Evolutionary conservation across 2,329 filamentous ascomycete genomes (phyloP), one percentile per base, ranked within the genome.

Genomic region (Sarocladium strictum): DNA sequence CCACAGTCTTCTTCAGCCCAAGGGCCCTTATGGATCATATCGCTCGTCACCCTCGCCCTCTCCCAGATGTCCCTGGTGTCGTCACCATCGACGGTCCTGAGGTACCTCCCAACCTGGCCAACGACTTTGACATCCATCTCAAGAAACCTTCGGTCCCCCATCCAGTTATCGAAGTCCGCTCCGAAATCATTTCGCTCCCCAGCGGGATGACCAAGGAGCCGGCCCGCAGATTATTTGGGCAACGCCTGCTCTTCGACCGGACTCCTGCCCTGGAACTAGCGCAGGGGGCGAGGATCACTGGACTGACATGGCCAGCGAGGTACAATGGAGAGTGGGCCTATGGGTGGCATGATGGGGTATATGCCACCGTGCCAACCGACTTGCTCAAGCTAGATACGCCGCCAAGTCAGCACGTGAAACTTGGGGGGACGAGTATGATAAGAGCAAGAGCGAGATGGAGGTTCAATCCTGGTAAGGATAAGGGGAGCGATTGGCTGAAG

Each of bases 291-390:
- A 71, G 67, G 43, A 69, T 83, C 21, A 71, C 76, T 1, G 79
- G 78, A 0, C 65, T 83, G 26, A 69, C 73, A 37, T 83, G 79
- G 62, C 78, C 77, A 0, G 63, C 67, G 10, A 74, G 73, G 60
- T 80, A 80, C 60, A 66, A 71, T 2, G 80, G 80, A 14, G 79
- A 81, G 59, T 83, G 79, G 79, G 73, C 72, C n/a, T 70, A 80
- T 55, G 80, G 76, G 2, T 81, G 78, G 72, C 78, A 83, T 57
- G 79, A 83, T 57, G 79, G 77, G 0, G 61, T 69, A 1, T 73
- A 72, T 40, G 78, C 76, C 0, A 76, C 75, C 1, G 73, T 80
- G 53, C 76, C 80, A 29, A 65, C 69, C 41, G 77, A 81, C 40
- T 64, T 74, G 0, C 63, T 81, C 40, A 75, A 70, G 58, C 63